Evolutionary conservation across 2,329 filamentous ascomycete genomes (phyloP).

Genomic region (Fusarium buxicola): DNA sequence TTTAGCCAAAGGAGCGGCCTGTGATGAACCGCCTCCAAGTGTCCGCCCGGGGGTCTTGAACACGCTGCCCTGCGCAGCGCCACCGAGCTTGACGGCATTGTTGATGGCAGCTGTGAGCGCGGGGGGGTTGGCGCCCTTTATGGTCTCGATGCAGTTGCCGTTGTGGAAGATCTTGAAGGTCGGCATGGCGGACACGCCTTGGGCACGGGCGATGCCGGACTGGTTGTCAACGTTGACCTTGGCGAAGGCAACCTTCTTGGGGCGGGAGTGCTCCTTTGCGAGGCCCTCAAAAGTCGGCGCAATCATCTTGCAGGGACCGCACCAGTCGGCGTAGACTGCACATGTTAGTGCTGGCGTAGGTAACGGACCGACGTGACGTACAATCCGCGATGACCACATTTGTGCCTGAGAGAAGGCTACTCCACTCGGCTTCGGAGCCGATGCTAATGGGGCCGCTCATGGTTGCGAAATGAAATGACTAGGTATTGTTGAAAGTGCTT

Average conservation of each 20-base stretch:
- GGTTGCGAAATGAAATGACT: constrained; percentile 37
- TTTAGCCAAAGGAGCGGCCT: constrained; percentile 32
- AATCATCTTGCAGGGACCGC: constrained; percentile 92
- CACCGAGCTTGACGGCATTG: constrained; percentile 69
- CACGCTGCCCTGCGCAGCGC: constrained; percentile 56
- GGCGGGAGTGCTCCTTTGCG: constrained; percentile 80
- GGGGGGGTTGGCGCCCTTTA: constrained; percentile 83
- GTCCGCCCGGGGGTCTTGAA: constrained; percentile 69
- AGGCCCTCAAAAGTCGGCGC: constrained; percentile 90
- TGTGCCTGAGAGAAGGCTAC: constrained; percentile 75
- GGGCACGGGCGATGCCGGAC: constrained; percentile 78
- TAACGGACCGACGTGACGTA: constrained; percentile 58
- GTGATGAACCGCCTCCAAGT: constrained; percentile 58
- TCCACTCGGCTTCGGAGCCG: constrained; percentile 76
- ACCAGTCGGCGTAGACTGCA: constrained; percentile 94
- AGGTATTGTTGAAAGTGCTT: constrained; percentile 16
- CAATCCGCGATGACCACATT: constrained; percentile 91
- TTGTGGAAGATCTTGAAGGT: constrained; percentile 93
- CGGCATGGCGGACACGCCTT: constrained; percentile 88
- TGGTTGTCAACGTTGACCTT: constrained; percentile 93
- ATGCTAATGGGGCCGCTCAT: constrained; percentile 67
- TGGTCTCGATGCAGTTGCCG: constrained; percentile 77
- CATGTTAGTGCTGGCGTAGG: constrained; percentile 43
- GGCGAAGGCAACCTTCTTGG: constrained; percentile 86
- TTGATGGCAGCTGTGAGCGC: constrained; percentile 82